These are phyloP conservation scores for Tuber aestivum DNA, from an alignment of 495 filamentous ascomycete species.

Conservation along the genomic window DNA sequence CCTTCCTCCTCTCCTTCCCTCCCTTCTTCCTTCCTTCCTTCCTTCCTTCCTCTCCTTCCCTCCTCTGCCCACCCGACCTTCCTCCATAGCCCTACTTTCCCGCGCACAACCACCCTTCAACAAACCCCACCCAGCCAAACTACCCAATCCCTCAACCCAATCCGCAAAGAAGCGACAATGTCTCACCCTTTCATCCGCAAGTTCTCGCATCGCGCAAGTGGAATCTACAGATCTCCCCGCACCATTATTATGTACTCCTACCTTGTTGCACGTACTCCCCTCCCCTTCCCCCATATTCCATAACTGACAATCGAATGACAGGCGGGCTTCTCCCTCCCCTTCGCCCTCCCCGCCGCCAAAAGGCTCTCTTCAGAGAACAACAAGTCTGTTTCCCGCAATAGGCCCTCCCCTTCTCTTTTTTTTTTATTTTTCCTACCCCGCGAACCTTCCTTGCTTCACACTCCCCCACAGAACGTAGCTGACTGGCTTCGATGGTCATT, in stretches of 20 bases:
- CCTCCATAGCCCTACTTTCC: background rate
- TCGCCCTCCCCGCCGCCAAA: slow-evolving; percentile 28
- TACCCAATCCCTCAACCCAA: background rate
- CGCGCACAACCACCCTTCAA: background rate
- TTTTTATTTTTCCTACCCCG: background rate
- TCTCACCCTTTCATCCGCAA: slow-evolving; percentile 24
- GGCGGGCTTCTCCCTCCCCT: slow-evolving; percentile 34
- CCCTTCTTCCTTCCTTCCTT: background rate
- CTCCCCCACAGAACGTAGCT: background rate
- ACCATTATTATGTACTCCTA: slow-evolving; percentile 34
- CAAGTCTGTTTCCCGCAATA: background rate
- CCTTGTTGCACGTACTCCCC: slow-evolving; percentile 14
- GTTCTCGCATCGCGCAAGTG: slow-evolving; percentile 27
- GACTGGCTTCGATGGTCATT: background rate
- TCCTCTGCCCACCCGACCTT: background rate
- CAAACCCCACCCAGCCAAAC: background rate
- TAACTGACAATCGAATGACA: background rate
- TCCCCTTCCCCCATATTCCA: background rate
- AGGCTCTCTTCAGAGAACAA: background rate
- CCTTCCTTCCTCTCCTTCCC: background rate
- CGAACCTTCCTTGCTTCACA: background rate
- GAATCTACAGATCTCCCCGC: slow-evolving; percentile 25
- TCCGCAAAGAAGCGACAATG: slow-evolving; percentile 7
- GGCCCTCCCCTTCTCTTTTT: background rate
- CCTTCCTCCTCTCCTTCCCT: background rate